These are phyloP conservation scores for Blastocystis sp. DNA, from an alignment of 352 stramenopile species.

Conservation along the genomic window DNA sequence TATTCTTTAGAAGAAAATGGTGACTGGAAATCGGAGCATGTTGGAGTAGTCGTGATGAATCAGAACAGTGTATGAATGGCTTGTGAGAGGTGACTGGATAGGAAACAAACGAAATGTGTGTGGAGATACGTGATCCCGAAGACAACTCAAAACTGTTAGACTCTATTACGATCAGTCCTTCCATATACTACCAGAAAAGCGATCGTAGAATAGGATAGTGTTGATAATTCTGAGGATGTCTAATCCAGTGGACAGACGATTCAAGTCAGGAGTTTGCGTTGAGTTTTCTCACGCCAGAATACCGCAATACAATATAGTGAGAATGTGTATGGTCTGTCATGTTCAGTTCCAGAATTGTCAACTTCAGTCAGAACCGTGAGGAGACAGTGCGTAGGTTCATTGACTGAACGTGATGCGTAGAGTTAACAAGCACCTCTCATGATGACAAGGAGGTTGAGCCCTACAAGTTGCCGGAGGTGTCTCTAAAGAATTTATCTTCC, in stretches of 20 bases:
- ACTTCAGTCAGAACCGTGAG: neutral
- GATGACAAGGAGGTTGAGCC: no score
- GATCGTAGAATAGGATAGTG: neutral
- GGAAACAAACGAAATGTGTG: neutral
- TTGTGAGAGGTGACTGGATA: neutral
- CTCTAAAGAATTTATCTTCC: no score
- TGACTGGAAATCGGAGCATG: conserved; percentile 24
- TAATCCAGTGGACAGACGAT: conserved; percentile 52
- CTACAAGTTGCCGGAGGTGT: no score
- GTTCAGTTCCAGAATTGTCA: neutral
- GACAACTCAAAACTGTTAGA: neutral
- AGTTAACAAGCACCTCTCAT: no score
- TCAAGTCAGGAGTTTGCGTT: conserved; percentile 24
- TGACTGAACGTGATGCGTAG: no score
- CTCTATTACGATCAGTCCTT: neutral
- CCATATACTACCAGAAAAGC: conserved; percentile 19
- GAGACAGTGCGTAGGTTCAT: neutral
- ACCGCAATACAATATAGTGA: conserved; percentile 3
- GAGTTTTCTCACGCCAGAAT: conserved; percentile 23
- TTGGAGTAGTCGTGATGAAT: conserved; percentile 23
- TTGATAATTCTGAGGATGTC: conserved; percentile 5
- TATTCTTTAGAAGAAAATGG: conserved; percentile 34
- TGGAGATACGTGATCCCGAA: conserved; percentile 1
- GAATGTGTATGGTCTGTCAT: neutral
- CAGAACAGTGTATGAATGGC: neutral